phyloP scores from a whole-genome alignment of 2,329 filamentous ascomycete genomes.

The Fonsecaea monophora region DNA sequence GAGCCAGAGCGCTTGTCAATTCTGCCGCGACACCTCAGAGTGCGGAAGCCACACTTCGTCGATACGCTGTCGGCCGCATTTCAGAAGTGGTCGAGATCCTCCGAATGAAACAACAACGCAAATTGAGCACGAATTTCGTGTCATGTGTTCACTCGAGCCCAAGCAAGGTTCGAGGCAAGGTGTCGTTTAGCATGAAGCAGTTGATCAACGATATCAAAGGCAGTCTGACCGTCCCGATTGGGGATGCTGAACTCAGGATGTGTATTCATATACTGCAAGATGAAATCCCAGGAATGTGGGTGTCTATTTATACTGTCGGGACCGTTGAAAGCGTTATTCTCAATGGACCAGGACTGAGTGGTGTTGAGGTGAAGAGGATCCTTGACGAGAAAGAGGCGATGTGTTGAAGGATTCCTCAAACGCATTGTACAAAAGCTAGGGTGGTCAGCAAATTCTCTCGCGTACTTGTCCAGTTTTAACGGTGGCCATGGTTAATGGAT shows the following conservation, averaged over 20 bases:
- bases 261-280: conserved; percentile 57
- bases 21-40: conserved; percentile 55
- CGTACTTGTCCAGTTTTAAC: neutral
- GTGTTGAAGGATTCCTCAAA: neutral
- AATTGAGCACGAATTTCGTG: conserved; percentile 42
- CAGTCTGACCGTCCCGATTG: conserved; percentile 63
- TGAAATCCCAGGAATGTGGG: conserved; percentile 58
- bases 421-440: neutral
- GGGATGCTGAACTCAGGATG: conserved; percentile 54
- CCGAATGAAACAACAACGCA: conserved; percentile 62
- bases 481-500: neutral
- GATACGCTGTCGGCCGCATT: conserved; percentile 70
- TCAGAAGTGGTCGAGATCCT: conserved; percentile 73
- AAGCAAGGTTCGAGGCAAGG: conserved; percentile 57
- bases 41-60: conserved; percentile 64
- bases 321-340: conserved; percentile 36
- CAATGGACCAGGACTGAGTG: conserved; percentile 35
- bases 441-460: neutral
- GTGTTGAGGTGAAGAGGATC: conserved; percentile 32
- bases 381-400: conserved; percentile 13
- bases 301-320: conserved; percentile 51
- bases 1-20: conserved; percentile 68
- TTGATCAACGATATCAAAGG: conserved; percentile 71
- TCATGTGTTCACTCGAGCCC: conserved; percentile 42
- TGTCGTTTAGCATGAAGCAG: conserved; percentile 69